These are phyloP conservation scores for Solanum gracilifrons DNA, from an alignment of 257 asterid species.

Conservation along the genomic window DNA sequence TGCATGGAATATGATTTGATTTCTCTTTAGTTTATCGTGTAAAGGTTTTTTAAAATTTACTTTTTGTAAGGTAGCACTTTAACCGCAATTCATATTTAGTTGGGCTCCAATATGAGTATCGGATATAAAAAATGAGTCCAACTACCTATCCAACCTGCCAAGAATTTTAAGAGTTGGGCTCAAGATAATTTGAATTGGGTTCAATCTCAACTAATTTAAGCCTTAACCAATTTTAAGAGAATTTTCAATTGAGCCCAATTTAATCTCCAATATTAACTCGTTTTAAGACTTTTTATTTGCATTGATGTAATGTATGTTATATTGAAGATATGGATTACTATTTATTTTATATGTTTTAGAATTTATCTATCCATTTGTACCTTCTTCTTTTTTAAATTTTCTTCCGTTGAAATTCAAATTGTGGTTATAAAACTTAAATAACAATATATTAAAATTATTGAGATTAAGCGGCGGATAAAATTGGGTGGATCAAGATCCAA, in stretches of 20 bases:
- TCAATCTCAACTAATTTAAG: too few species aligned
- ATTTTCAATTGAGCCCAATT: too few species aligned
- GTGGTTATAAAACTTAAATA: neutral
- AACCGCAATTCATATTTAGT: too few species aligned
- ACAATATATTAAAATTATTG: too few species aligned
- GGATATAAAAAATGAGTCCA: neutral
- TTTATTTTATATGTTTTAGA: too few species aligned
- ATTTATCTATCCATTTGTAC: neutral
- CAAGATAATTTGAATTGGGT: neutral
- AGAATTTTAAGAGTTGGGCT: neutral
- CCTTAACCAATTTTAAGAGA: too few species aligned
- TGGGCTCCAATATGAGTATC: neutral
- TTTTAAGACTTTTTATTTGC: neutral
- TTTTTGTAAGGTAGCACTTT: neutral
- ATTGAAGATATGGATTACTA: too few species aligned
- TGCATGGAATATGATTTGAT: neutral
- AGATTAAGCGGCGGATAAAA: neutral
- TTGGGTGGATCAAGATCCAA: neutral
- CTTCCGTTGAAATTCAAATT: neutral
- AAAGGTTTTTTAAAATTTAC: neutral
- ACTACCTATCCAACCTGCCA: rapidly evolving
- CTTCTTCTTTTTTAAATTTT: too few species aligned
- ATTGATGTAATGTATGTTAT: neutral
- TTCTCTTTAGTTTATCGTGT: neutral
- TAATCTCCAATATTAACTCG: neutral